Conservation (phyloP, 2,329 filamentous ascomycete genomes). For the Cladosporium sp. region DNA sequence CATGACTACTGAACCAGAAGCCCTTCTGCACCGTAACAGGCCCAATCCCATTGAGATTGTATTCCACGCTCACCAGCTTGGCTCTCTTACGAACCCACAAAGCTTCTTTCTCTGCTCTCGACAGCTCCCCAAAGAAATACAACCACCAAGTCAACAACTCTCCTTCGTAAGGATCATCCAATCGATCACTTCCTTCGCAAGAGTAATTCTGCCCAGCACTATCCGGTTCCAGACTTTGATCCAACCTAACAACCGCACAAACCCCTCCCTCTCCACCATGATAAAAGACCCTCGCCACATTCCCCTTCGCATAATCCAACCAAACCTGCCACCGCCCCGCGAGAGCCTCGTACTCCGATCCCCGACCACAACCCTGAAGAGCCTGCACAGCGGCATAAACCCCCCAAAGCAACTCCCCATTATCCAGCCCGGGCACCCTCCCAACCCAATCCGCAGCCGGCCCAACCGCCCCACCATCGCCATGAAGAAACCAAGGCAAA, state of each 20-base stretch:
- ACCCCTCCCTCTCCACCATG: slow-evolving; percentile 33
- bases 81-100: slow-evolving; percentile 38
- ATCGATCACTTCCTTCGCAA: slow-evolving; percentile 32
- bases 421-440: slow-evolving; percentile 38
- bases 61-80: slow-evolving; percentile 36
- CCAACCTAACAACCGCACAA: slow-evolving; percentile 37
- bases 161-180: slow-evolving; percentile 43
- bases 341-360: slow-evolving; percentile 25
- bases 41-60: slow-evolving; percentile 33
- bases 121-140: slow-evolving; percentile 35
- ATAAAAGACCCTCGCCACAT: slow-evolving; percentile 36
- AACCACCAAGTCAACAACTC: slow-evolving; percentile 41
- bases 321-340: slow-evolving; percentile 36
- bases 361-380: slow-evolving; percentile 26
- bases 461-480: neutral
- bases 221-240: slow-evolving; percentile 32
- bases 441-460: slow-evolving; percentile 37
- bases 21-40: slow-evolving; percentile 42
- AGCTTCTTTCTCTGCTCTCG: slow-evolving; percentile 30
- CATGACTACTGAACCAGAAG: slow-evolving; percentile 40
- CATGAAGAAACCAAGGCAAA: slow-evolving; percentile 38
- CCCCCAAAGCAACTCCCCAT: slow-evolving; percentile 42
- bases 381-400: slow-evolving; percentile 39
- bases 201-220: slow-evolving; percentile 30
- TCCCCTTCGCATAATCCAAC: slow-evolving; percentile 39